Evolutionary conservation across 1,284 basidiomycete genomes (phyloP).

Genomic region (Papiliotrema laurentii): DNA sequence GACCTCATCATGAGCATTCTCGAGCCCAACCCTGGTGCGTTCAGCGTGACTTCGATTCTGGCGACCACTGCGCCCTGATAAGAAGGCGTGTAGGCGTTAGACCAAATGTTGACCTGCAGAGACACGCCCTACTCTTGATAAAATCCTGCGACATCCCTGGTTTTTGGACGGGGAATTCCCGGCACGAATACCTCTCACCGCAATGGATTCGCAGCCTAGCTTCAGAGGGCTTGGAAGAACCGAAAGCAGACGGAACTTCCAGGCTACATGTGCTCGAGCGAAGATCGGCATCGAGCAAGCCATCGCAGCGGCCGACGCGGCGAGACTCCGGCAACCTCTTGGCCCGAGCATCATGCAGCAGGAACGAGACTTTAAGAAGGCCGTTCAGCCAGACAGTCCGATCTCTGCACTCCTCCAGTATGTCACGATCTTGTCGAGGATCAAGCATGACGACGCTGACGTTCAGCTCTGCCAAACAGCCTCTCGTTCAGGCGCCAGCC

Average conservation of each 20-base stretch:
- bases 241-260: slow-evolving; percentile 66
- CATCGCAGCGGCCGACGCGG: slow-evolving; percentile 22
- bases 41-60: not conserved
- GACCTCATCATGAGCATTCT: slow-evolving; percentile 81
- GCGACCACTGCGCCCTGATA: not conserved
- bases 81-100: not conserved
- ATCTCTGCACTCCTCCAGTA: slow-evolving; percentile 77
- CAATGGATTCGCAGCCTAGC: slow-evolving; percentile 68
- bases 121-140: slow-evolving; percentile 72
- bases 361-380: slow-evolving; percentile 92
- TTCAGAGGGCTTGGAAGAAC: slow-evolving; percentile 63
- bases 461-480: slow-evolving; percentile 72
- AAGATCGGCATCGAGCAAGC: slow-evolving; percentile 33
- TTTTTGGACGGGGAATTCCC: slow-evolving; percentile 81
- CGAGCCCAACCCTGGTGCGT: slow-evolving; percentile 65
- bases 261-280: slow-evolving; percentile 37
- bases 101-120: slow-evolving; percentile 32
- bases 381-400: slow-evolving; percentile 89
- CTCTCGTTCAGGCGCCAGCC: slow-evolving; percentile 65
- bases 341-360: slow-evolving; percentile 64
- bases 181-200: slow-evolving; percentile 68
- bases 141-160: slow-evolving; percentile 81
- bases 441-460: not conserved
- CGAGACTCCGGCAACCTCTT: slow-evolving; percentile 23
- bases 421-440: slow-evolving; percentile 6